These are phyloP conservation scores for Skeletonema tropicum DNA, from an alignment of 108 stramenopile species.

Conservation along the genomic window DNA sequence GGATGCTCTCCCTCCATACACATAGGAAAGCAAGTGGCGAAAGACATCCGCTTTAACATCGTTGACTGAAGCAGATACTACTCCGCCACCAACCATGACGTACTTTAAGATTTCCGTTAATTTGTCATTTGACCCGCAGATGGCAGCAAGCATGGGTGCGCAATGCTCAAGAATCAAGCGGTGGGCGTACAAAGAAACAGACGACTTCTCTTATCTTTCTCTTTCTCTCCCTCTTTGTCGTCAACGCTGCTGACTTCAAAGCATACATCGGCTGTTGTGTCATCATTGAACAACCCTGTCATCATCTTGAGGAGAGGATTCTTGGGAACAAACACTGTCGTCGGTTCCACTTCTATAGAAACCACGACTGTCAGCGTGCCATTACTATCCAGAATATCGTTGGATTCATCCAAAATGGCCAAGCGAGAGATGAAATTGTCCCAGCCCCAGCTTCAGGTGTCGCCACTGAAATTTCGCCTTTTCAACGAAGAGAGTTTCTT, in stretches of 20 bases:
- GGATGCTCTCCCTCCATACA: no score
- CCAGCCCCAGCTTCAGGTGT: not conserved
- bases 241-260: no score
- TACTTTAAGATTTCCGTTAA: no score
- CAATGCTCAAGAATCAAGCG: not conserved
- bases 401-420: not conserved
- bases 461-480: no score
- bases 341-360: not conserved
- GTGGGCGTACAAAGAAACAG: not conserved
- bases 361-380: not conserved
- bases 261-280: not conserved
- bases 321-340: not conserved
- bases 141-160: slow-evolving; percentile 1
- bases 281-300: not conserved
- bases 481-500: no score
- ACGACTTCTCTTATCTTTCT: not conserved
- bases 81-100: no score
- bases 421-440: not conserved
- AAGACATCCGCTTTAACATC: slow-evolving; percentile 14
- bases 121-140: not conserved
- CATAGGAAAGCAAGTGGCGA: no score
- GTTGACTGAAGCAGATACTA: not conserved
- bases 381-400: no score
- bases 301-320: not conserved
- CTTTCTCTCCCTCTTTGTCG: not conserved